Conservation (phyloP, 2,329 filamentous ascomycete species). For the Fusarium sp. region DNA sequence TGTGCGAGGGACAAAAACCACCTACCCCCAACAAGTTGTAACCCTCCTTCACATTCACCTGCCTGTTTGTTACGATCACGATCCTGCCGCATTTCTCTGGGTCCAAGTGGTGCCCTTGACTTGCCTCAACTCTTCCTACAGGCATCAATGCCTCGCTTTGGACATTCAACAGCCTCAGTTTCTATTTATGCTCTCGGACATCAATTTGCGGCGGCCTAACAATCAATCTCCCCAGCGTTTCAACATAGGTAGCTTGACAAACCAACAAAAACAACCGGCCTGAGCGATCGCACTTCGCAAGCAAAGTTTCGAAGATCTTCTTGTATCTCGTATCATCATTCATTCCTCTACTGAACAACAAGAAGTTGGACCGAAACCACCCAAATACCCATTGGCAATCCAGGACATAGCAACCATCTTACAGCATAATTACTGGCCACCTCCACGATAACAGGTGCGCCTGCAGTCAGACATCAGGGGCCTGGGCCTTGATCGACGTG, state of each 20-base stretch:
- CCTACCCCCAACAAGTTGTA: constrained; percentile 31
- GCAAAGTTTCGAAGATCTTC: neutral
- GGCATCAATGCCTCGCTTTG: constrained; percentile 2
- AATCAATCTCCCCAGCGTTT: neutral
- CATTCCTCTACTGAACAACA: neutral
- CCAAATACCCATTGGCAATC: neutral
- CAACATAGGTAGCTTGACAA: neutral
- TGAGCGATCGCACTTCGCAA: neutral
- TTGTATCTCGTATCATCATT: neutral
- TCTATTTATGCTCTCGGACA: constrained; percentile 9
- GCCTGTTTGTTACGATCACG: constrained; percentile 19
- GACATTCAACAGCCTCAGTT: constrained; percentile 9
- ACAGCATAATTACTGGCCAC: neutral
- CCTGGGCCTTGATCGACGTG: neutral
- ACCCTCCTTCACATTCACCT: constrained; percentile 22
- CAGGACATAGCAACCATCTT: neutral
- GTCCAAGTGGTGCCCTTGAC: neutral
- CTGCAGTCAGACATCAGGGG: neutral
- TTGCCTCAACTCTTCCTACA: constrained; percentile 5
- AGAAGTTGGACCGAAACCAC: neutral
- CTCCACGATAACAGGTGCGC: neutral
- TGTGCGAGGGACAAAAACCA: constrained; percentile 38
- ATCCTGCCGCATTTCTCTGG: neutral
- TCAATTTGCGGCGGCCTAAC: constrained; percentile 17
- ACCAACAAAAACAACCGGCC: neutral